Conservation (phyloP, 805 yeast species). For the Kuraishia piskuri region DNA sequence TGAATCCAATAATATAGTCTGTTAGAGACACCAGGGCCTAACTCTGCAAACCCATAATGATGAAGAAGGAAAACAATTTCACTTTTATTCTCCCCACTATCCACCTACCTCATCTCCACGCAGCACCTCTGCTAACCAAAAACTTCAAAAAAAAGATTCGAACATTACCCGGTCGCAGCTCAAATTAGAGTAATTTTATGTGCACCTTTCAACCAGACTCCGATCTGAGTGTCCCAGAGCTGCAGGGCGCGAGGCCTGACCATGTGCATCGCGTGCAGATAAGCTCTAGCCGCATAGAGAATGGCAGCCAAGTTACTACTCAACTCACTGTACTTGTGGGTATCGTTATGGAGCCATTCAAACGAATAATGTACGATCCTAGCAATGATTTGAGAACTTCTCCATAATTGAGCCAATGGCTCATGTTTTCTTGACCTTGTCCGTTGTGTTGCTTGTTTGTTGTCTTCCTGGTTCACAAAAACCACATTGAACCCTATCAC, state of each 20-base stretch:
- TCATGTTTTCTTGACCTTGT: too few relatives aligned
- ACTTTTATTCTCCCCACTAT: neutral
- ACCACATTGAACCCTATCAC: too few relatives aligned
- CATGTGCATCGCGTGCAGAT: neutral
- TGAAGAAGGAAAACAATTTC: neutral
- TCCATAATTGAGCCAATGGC: too few relatives aligned
- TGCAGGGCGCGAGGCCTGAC: neutral
- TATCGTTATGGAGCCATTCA: too few relatives aligned
- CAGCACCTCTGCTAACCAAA: neutral
- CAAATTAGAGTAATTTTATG: neutral
- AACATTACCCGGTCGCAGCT: neutral
- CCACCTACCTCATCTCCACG: neutral
- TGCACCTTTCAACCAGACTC: neutral
- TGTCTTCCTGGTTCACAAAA: too few relatives aligned
- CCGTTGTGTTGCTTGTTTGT: too few relatives aligned
- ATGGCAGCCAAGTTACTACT: too few relatives aligned
- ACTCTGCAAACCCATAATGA: neutral
- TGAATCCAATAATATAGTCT: neutral
- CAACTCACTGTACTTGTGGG: too few relatives aligned
- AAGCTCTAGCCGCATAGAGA: too few relatives aligned
- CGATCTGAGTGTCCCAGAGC: neutral
- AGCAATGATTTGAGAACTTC: too few relatives aligned
- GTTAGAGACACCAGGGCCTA: neutral
- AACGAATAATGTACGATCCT: too few relatives aligned
- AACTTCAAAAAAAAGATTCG: neutral